Evolutionary conservation across 2,329 filamentous ascomycete species (phyloP), one percentile per base, ranked within the genome.

Genomic region (Nannizzia gypsea): DNA sequence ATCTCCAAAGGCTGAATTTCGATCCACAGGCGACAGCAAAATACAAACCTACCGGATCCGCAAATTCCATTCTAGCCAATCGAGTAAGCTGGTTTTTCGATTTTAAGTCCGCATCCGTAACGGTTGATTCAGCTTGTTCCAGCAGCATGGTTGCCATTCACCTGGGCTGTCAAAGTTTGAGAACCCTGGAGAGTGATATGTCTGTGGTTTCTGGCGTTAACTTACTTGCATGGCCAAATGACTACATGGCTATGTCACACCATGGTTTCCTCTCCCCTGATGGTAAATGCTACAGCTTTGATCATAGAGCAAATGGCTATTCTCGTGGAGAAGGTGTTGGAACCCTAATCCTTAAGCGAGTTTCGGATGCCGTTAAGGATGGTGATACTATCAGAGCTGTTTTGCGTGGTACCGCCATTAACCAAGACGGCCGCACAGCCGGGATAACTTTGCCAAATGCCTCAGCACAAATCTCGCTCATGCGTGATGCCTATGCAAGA

Each of bases 211-310:
- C n/a, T n/a, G 31, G 31, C 11, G 31, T 34, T 11, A 34, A 34
- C 11, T 11, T 34, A 11, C 6, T 34, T 34, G 6, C 11, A 5
- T 5, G 6, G 6, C 31, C 31, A 5, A 34, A 34, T 11, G 6
- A 67, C 73, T 31, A 70, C 72, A 1, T 66, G 76, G 0, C 63
- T 78, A 2, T 73, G 71, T 2, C 65, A 68, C 0, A 59, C 52
- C 34, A 46, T 22, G 56, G 61, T 9, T 65, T 69, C 26, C 54
- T 68, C 1, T 64, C 63, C 44, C 63, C 65, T 48, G 65, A 68
- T 50, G 66, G 68, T 6, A 64, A 59, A 48, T 71, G 65, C 60
- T 65, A 66, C 36, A 66, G 59, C 17, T 73, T 71, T 59, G 75
- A 76, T 59, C 62, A 67, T 17, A 26, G 52, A 8, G 70, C 71